Conservation (phyloP, 495 filamentous ascomycete species). For the Corynascus novoguineensis region DNA sequence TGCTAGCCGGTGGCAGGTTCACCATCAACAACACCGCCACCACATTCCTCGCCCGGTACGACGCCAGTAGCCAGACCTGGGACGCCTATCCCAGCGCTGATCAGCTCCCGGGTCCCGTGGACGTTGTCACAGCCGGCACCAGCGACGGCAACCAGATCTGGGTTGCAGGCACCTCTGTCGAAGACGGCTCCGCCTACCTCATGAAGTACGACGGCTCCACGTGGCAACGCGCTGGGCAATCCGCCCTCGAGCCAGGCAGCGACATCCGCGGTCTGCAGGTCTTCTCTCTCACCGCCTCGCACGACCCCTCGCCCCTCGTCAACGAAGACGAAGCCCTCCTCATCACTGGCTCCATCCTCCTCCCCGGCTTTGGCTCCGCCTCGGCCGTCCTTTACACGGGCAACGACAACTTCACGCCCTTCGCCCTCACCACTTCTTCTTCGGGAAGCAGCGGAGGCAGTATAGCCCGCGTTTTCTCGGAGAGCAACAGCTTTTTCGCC, state of each 20-base stretch:
- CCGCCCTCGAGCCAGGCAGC: conserved; percentile 54
- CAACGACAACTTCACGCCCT: conserved; percentile 69
- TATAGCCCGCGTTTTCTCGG: conserved; percentile 71
- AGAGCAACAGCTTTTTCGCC: conserved; percentile 63
- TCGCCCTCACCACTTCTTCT: conserved; percentile 65
- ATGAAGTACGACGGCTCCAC: conserved; percentile 62
- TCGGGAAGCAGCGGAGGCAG: conserved; percentile 50
- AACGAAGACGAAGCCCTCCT: conserved; percentile 65
- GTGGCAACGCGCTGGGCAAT: conserved; percentile 50
- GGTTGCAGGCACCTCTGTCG: conserved; percentile 61
- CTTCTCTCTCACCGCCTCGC: conserved; percentile 60
- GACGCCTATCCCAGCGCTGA: conserved; percentile 56
- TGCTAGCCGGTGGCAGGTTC: conserved; percentile 75
- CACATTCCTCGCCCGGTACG: conserved; percentile 69
- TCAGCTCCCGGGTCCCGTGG: conserved; percentile 70
- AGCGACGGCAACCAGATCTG: conserved; percentile 66
- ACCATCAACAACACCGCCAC: conserved; percentile 54
- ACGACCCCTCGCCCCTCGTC: conserved; percentile 59
- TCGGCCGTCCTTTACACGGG: conserved; percentile 80
- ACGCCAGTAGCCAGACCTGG: conserved; percentile 59
- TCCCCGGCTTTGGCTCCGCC: conserved; percentile 68
- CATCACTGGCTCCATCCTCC: conserved; percentile 68
- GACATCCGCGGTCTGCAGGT: conserved; percentile 75
- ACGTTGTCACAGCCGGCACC: conserved; percentile 65
- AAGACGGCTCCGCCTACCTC: conserved; percentile 64